phyloP scores from a whole-genome alignment of 352 stramenopile genomes.

The Stephanocyclus meneghinianus region DNA sequence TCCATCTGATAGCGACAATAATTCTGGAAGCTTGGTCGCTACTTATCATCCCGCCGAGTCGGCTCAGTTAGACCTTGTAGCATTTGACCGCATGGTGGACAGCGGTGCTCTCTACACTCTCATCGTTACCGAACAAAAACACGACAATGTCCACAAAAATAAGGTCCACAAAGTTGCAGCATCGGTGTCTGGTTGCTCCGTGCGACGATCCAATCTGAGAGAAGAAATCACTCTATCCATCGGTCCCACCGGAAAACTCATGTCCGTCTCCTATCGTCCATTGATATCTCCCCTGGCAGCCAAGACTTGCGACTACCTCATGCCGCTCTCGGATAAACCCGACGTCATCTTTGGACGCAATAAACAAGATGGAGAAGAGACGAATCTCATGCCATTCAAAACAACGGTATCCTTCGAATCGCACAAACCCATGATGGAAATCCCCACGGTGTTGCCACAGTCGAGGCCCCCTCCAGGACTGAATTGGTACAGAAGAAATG shows the following conservation, averaged over 20 bases:
- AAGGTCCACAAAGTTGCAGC: constrained; percentile 27
- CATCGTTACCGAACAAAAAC: constrained; percentile 31
- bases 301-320: constrained; percentile 43
- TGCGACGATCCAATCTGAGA: constrained; percentile 38
- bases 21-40: constrained; percentile 22
- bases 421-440: constrained; percentile 66
- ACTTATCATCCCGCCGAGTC: constrained; percentile 29
- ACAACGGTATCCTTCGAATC: constrained; percentile 61
- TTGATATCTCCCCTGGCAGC: constrained; percentile 71
- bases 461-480: constrained; percentile 62
- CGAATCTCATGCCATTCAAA: constrained; percentile 51
- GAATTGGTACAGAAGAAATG: constrained; percentile 51
- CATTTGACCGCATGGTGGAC: constrained; percentile 49
- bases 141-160: constrained; percentile 1
- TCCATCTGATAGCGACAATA: constrained; percentile 18
- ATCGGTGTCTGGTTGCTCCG: constrained; percentile 42
- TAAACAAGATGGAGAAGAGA: constrained; percentile 8
- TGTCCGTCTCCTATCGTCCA: constrained; percentile 62
- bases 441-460: constrained; percentile 59
- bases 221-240: constrained; percentile 48
- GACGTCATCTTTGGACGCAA: constrained; percentile 35
- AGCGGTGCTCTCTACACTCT: constrained; percentile 43
- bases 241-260: constrained; percentile 37
- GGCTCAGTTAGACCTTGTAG: constrained; percentile 26
- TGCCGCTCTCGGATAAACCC: constrained; percentile 25